Conservation (phyloP, 2,329 filamentous ascomycete species). For the Chalara sp. region DNA sequence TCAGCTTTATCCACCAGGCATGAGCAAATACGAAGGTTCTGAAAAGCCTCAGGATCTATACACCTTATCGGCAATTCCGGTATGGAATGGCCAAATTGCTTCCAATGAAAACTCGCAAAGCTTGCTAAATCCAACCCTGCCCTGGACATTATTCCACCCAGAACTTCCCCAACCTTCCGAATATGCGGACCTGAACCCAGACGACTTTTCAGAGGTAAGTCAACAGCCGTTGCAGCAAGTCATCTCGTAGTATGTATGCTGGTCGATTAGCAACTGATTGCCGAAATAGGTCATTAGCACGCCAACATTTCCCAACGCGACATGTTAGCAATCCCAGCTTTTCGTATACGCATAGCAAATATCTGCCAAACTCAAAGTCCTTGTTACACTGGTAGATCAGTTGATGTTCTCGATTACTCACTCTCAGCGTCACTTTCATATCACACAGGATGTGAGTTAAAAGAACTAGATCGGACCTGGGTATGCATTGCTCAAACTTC, state of each 20-base stretch:
- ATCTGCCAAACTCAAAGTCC: constrained; percentile 23
- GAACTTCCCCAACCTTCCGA: constrained; percentile 20
- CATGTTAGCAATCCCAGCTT: constrained; percentile 24
- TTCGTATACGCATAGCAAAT: constrained; percentile 25
- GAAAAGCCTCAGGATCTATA: constrained; percentile 14
- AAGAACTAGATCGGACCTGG: background rate
- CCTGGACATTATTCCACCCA: constrained; percentile 22
- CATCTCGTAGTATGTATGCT: background rate
- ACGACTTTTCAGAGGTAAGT: constrained; percentile 17
- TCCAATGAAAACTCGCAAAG: constrained; percentile 13
- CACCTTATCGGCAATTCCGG: constrained; percentile 13
- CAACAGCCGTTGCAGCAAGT: background rate
- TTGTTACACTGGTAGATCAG: constrained; percentile 20
- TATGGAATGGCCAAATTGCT: constrained; percentile 19
- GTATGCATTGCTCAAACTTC: background rate
- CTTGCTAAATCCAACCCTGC: constrained; percentile 12
- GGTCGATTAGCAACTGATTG: background rate
- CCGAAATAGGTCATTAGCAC: background rate
- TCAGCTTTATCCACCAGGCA: constrained; percentile 4
- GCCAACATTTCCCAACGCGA: constrained; percentile 5
- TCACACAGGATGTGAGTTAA: constrained; percentile 1
- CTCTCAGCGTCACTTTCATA: constrained; percentile 20
- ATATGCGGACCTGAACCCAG: constrained; percentile 17
- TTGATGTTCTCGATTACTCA: constrained; percentile 23
- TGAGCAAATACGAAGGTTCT: constrained; percentile 11